A percentile compares a stretch with the other conserved stretches of the same genome.
Evolutionary conservation across 768 basidiomycete genomes (phyloP).

Genomic region (Lactarius hatsudake): DNA sequence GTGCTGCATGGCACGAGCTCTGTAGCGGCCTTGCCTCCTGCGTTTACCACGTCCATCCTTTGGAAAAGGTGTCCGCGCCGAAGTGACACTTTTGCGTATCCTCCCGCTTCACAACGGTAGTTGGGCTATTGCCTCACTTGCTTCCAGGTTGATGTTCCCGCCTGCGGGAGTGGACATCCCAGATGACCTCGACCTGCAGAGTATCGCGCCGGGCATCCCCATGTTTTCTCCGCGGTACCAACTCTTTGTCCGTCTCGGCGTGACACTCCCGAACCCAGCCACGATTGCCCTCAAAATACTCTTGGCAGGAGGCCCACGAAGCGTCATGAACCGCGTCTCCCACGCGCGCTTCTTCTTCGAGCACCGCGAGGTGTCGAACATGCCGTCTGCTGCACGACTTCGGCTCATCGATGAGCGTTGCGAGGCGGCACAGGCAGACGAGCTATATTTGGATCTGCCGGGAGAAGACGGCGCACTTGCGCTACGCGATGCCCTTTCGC

Average conservation of each 20-base stretch:
- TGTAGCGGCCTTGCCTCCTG: background rate
- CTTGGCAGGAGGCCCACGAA: background rate
- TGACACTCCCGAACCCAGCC: slow-evolving; percentile 13
- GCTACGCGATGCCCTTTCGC: slow-evolving; percentile 16
- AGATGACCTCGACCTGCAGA: slow-evolving; percentile 21
- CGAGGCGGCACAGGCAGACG: slow-evolving; percentile 2
- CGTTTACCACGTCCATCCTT: background rate
- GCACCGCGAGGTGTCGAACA: slow-evolving; percentile 2
- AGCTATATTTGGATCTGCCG: slow-evolving; percentile 19
- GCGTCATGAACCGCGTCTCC: slow-evolving; percentile 1
- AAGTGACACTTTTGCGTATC: slow-evolving; percentile 14
- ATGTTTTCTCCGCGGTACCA: slow-evolving; percentile 16
- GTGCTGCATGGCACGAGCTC: slow-evolving; percentile 19
- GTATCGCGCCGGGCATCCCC: slow-evolving; percentile 14
- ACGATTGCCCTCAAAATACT: slow-evolving; percentile 22
- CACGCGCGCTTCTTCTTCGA: slow-evolving; percentile 27
- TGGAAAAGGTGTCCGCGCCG: background rate
- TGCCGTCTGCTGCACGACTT: slow-evolving; percentile 16
- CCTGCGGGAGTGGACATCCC: slow-evolving; percentile 15
- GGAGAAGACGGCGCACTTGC: slow-evolving; percentile 3
- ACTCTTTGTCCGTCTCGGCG: slow-evolving; percentile 15
- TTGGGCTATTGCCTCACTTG: slow-evolving; percentile 6
- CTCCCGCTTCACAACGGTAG: slow-evolving; percentile 17
- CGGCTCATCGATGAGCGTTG: slow-evolving; percentile 16
- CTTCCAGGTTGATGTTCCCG: slow-evolving; percentile 10